A percentile compares a stretch with the other conserved stretches of the same genome.
These are phyloP conservation scores for Boletus eberwhitei DNA, from an alignment of 768 basidiomycete genomes.

Conservation along the genomic window DNA sequence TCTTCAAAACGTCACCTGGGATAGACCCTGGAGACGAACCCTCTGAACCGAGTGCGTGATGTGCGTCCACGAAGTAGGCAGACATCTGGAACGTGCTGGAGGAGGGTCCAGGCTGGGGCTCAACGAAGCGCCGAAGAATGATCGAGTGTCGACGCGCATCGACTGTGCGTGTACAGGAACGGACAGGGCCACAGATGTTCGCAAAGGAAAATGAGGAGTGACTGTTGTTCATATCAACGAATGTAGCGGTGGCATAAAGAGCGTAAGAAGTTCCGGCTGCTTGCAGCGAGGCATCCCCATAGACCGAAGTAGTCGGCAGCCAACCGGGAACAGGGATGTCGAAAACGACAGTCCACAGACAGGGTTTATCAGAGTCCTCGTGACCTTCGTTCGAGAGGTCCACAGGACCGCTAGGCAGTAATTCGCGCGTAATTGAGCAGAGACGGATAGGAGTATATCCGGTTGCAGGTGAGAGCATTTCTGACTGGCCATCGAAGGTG, in stretches of 20 bases:
- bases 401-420: conserved; percentile 45
- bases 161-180: conserved; percentile 40
- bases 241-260: conserved; percentile 65
- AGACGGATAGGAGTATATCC: conserved; percentile 72
- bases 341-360: conserved; percentile 74
- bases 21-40: conserved; percentile 31
- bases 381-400: conserved; percentile 64
- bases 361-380: conserved; percentile 53
- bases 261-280: conserved; percentile 61
- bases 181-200: conserved; percentile 55
- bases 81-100: conserved; percentile 30
- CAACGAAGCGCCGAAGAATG: conserved; percentile 51
- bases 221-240: conserved; percentile 44
- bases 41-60: conserved; percentile 18
- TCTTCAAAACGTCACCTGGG: conserved; percentile 52
- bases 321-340: conserved; percentile 86
- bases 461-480: conserved; percentile 58
- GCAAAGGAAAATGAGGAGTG: conserved; percentile 45
- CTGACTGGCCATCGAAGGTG: conserved; percentile 84
- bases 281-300: conserved; percentile 41
- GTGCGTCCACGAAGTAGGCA: conserved; percentile 45
- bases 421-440: conserved; percentile 61
- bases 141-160: conserved; percentile 42
- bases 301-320: conserved; percentile 63
- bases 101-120: conserved; percentile 36